A percentile compares a stretch with the other conserved stretches of the same genome.
Conservation (phyloP, 306 rosid genomes). For the Vigna unguiculata region DNA sequence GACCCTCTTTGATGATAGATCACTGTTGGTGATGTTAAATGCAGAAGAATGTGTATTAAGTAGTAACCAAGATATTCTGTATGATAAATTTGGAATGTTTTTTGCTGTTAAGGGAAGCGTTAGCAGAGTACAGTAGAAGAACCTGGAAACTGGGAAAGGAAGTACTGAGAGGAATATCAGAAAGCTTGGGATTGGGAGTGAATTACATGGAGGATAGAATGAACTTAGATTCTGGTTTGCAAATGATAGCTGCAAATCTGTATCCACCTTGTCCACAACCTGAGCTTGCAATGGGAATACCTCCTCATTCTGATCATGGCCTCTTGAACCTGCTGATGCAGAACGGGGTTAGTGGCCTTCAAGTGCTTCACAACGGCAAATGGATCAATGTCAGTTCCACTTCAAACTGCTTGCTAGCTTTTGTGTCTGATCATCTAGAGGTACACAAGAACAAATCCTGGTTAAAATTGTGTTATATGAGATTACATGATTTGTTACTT, state of each 20-base stretch:
- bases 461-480: too few species aligned
- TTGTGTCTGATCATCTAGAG: conserved; percentile 75
- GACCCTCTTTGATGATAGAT: not conserved
- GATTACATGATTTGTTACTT: too few species aligned
- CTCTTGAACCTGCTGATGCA: conserved; percentile 60
- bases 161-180: conserved; percentile 64
- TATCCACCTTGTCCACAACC: conserved; percentile 81
- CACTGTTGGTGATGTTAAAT: not conserved
- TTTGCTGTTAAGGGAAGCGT: conserved; percentile 47
- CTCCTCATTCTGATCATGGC: conserved; percentile 78
- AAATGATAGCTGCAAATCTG: conserved; percentile 53
- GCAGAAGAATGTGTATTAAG: not conserved
- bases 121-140: conserved; percentile 51
- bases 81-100: not conserved
- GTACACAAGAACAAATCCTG: conserved; percentile 37
- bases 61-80: not conserved
- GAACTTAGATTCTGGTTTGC: conserved; percentile 57
- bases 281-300: conserved; percentile 71
- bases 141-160: conserved; percentile 51
- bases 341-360: conserved; percentile 72
- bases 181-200: conserved; percentile 59
- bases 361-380: conserved; percentile 61
- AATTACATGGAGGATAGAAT: conserved; percentile 44
- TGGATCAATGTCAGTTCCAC: conserved; percentile 65
- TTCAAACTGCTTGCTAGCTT: conserved; percentile 59